A percentile compares a stretch with the other conserved stretches of the same genome.
Evolutionary conservation across 1,284 basidiomycete species (phyloP).

Genomic region (Ustilago nuda): DNA sequence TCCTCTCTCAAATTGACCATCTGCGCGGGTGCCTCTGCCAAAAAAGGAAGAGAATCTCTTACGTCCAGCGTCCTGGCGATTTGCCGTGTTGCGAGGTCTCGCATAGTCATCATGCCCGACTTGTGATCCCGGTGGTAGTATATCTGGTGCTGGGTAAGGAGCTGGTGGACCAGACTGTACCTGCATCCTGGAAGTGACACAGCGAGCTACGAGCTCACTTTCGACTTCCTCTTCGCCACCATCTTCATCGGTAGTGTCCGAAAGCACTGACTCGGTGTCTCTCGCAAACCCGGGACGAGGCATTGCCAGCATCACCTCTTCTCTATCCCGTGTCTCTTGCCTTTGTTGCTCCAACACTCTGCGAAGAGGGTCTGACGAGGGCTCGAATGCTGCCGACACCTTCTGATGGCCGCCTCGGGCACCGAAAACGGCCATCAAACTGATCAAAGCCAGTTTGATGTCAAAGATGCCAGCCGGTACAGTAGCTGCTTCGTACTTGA

Average conservation of each 20-base stretch:
- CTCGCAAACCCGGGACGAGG: conserved; percentile 41
- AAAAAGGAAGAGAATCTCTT: conserved; percentile 34
- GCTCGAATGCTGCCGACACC: conserved; percentile 35
- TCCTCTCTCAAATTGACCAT: neutral
- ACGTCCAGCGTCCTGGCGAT: neutral
- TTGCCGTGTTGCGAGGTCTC: neutral
- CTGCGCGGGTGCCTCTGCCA: conserved; percentile 3
- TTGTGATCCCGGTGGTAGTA: neutral
- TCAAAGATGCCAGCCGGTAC: conserved; percentile 21
- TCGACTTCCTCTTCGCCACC: neutral
- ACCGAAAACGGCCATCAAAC: conserved; percentile 34
- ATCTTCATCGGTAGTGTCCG: conserved; percentile 49
- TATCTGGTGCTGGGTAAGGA: neutral
- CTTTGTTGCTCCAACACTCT: conserved; percentile 22
- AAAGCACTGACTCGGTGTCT: conserved; percentile 41
- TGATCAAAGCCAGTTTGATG: conserved; percentile 25
- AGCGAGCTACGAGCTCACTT: conserved; percentile 2
- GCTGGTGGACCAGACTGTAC: neutral
- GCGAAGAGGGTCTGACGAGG: conserved; percentile 29
- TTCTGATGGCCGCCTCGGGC: conserved; percentile 28
- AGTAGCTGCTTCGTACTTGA: conserved; percentile 8
- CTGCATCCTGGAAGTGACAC: neutral
- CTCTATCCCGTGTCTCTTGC: conserved; percentile 23
- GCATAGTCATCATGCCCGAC: neutral
- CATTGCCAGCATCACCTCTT: conserved; percentile 40